These are phyloP conservation scores for Cyclotella baltica DNA, from an alignment of 108 stramenopile genomes.

Conservation along the genomic window DNA sequence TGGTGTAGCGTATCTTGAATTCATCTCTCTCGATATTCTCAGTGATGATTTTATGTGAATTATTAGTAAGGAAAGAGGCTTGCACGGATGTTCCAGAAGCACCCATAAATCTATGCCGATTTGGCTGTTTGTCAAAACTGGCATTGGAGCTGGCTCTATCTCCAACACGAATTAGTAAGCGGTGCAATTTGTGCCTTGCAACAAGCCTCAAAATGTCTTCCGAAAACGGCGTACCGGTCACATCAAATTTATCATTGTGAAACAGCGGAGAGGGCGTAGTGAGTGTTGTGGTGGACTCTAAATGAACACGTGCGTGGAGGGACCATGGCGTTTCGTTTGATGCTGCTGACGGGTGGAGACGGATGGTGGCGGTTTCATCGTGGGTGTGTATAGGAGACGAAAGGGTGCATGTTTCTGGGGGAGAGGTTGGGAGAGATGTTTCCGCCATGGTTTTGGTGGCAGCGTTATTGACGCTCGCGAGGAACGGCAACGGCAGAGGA, in stretches of 20 bases:
- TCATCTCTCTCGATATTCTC: neutral
- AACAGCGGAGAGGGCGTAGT: constrained; percentile 35
- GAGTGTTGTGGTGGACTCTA: constrained; percentile 50
- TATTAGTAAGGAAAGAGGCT: neutral
- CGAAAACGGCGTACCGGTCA: constrained; percentile 41
- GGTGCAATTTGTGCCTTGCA: constrained; percentile 33
- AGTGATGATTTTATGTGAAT: neutral
- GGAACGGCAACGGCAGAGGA: no score
- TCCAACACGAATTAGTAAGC: constrained; percentile 40
- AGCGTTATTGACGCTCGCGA: neutral
- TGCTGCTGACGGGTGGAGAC: constrained; percentile 22
- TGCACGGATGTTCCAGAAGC: constrained; percentile 8
- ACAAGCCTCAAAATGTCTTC: constrained; percentile 32
- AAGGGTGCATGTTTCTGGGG: neutral
- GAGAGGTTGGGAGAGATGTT: neutral
- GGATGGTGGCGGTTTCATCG: constrained; percentile 43
- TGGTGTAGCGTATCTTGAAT: constrained; percentile 37
- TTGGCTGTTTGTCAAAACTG: neutral
- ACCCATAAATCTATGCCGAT: constrained; percentile 5
- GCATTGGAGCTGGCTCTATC: constrained; percentile 30
- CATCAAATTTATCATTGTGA: neutral
- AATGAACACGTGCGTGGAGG: constrained; percentile 32
- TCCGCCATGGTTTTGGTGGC: neutral
- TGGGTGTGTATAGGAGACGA: constrained; percentile 19
- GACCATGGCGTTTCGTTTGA: constrained; percentile 22